Base-by-base conservation (phyloP, 352 stramenopile species). In the Pythium angustatum region DNA sequence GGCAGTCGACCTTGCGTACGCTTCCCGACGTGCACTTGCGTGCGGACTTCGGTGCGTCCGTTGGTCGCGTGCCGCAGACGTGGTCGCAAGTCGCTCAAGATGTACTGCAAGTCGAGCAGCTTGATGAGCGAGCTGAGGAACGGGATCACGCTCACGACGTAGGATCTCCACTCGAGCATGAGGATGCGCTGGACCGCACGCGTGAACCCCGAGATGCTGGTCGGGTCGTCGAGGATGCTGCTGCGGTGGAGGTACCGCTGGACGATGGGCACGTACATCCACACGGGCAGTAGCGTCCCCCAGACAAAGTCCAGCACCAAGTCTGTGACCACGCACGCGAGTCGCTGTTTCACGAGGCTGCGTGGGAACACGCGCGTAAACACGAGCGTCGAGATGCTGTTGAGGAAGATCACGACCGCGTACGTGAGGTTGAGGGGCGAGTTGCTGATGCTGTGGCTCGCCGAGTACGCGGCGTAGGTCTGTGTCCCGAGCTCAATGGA, bases 251-350 rank as follows among this genome's bases (percentile, higher is more conserved):
- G 15, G n/a, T 58, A 57, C 6, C 19, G 17, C 34, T 21, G 9
- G 19, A 58, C 22, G 28, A 65, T 59, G 34, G 68, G 63, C 34
- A 62, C 31, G 40, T 68, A 75, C 47, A 71, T 53, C 47, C 58
- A 38, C 15, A 75, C 28, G 6, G 68, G 50, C 26, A 66, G 10
- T 11, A 66, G 8, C 5, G 49, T 55, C 4, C 59, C 59, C 50
- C 59, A 66, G 12, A 52, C 22, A 55, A 66, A 66, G 38, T 66
- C 59, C 1, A 66, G 19, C 26, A 48, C 21, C 3, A 59, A 3
- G 24, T 66, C 59, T 0, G 33, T 33, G 19, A 66, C n/a, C 27
- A 66, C 19, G 19, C 49, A 55, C 31, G 43, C 38, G 10, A 66
- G 30, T 1, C 47, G 62, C 15, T 56, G 45, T 24, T 59, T 60